Conservation (phyloP, 352 stramenopile genomes). For the Globisporangium alternatum region DNA sequence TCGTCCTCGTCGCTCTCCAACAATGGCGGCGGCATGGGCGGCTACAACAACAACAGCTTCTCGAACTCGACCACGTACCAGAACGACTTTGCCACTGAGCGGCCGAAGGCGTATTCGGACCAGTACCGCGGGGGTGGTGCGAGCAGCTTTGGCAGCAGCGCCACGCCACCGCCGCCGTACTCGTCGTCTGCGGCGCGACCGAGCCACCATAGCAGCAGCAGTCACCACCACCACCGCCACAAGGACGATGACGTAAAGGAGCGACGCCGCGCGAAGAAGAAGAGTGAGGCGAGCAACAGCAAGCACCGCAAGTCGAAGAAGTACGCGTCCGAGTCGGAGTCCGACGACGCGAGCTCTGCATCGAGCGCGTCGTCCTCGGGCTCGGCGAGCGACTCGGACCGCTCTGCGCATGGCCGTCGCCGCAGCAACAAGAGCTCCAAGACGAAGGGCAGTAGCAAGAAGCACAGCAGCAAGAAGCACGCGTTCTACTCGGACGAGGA, state of each 20-base stretch:
- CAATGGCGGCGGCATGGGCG: constrained; percentile 19
- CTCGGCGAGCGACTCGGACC: constrained; percentile 25
- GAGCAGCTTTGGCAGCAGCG: constrained; percentile 13
- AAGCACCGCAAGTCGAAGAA: constrained; percentile 43
- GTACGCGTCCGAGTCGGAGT: constrained; percentile 20
- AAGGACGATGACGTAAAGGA: constrained; percentile 21
- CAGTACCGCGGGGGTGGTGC: constrained; percentile 3
- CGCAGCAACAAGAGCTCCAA: constrained; percentile 19
- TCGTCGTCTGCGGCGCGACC: constrained; percentile 7
- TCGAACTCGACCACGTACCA: constrained; percentile 37
- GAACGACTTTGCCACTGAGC: constrained; percentile 71
- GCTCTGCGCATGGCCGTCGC: background rate
- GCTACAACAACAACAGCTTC: constrained; percentile 16
- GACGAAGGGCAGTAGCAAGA: constrained; percentile 26
- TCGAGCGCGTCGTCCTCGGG: constrained; percentile 26
- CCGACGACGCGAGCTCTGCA: constrained; percentile 13
- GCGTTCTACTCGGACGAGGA: constrained; percentile 25
- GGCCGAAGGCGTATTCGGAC: constrained; percentile 55
- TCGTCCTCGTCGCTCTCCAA: constrained; percentile 37
- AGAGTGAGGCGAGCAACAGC: constrained; percentile 29
- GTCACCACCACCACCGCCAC: constrained; percentile 14
- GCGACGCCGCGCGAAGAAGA: constrained; percentile 40
- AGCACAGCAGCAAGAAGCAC: constrained; percentile 28
- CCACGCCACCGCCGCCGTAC: constrained; percentile 7
- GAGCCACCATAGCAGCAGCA: constrained; percentile 9